These are phyloP conservation scores for Suillus fuscotomentosus DNA, from an alignment of 768 basidiomycete genomes.

Conservation along the genomic window DNA sequence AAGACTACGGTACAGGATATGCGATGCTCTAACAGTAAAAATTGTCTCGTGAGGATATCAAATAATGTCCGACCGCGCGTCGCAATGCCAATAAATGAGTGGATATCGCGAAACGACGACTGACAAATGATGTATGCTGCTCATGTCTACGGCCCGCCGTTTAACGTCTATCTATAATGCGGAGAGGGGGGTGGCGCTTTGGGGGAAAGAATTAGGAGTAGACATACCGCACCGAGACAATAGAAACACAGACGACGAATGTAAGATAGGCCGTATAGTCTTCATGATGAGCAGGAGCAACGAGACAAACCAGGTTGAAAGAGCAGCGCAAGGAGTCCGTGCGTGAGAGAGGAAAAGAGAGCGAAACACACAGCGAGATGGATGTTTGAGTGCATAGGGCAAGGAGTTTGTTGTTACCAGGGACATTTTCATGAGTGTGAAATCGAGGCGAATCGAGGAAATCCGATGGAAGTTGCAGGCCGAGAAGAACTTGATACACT, in stretches of 20 bases:
- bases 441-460: conserved; percentile 17
- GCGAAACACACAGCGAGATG: conserved; percentile 22
- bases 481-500: conserved; percentile 6
- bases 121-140: conserved; percentile 45
- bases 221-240: conserved; percentile 30
- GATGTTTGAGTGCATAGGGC: conserved; percentile 10
- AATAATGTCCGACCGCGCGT: conserved; percentile 47
- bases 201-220: conserved; percentile 11
- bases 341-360: conserved; percentile 29
- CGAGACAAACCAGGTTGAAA: conserved; percentile 57
- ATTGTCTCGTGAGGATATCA: conserved; percentile 57
- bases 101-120: conserved; percentile 55
- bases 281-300: conserved; percentile 50
- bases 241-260: conserved; percentile 39
- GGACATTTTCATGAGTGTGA: conserved; percentile 21
- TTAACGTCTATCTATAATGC: conserved; percentile 41
- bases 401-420: conserved; percentile 17
- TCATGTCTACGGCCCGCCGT: conserved; percentile 45
- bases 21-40: conserved; percentile 65
- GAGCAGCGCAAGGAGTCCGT: conserved; percentile 60
- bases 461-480: conserved; percentile 13
- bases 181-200: conserved; percentile 25
- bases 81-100: conserved; percentile 43
- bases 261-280: conserved; percentile 42
- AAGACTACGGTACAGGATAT: conserved; percentile 44